Base-by-base conservation (phyloP, 805 yeast genomes). In the Kazachstania kunashirensis region DNA sequence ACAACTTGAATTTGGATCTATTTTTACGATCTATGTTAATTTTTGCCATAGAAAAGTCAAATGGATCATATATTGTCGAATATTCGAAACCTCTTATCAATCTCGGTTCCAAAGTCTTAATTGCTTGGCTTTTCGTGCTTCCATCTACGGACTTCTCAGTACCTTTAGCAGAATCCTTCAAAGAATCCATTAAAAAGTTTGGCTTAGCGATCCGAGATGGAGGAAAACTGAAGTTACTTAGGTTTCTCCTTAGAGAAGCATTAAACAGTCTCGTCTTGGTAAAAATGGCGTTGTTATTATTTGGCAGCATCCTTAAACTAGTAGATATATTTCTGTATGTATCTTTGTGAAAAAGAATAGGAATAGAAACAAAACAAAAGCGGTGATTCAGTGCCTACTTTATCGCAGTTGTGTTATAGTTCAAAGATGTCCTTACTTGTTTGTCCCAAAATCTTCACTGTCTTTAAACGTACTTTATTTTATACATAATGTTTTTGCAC, bases 21-120 rank as follows among this genome's bases (percentile, higher is more conserved):
- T 45, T 36, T 44, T 65, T 68, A 44, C 56, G 65, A 32, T 73
- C 77, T 47, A 75, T 70, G 42, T 68, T 65, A 26, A 73, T 49
- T 46, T 71, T 73, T 31, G 78, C 73, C 50, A 75, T 58, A 21
- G 83, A 72, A 48, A 84, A 84, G 57, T 84, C 94, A 59, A 78
- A 79, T 35, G 95, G 92, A 48, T 82, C 89, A 53, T 85, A 85
- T 0, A 75, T 71, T 4, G 61, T 12, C 56, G 62, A 53, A 79
- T 76, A 38, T 59, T 67, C 50, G 29, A 41, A 71, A 66, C 8
- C 45, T 39, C 34, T 63, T 58, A 44, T 61, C 59, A 35, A 64
- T 49, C 36, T 49, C 43, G 40, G 37, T 19, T 42, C 47, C 16
- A 44, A 27, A 1, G 41, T 38, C 24, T 40, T 45, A 7, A 34